Conservation (phyloP, 495 filamentous ascomycete species). For the Lasiosphaeria hispida region DNA sequence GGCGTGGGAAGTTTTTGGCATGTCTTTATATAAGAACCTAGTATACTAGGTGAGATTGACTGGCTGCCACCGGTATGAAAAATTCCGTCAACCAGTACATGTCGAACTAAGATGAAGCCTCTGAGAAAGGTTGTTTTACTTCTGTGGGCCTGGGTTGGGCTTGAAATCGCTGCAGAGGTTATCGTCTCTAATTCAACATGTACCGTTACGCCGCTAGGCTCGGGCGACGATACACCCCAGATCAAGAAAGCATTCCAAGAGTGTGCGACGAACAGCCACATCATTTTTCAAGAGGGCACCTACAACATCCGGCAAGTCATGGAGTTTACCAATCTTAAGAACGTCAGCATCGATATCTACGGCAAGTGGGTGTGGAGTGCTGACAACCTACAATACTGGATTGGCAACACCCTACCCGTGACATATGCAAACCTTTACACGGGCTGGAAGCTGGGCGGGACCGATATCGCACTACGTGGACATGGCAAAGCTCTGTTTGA, state of each 20-base stretch:
- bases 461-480: conserved; percentile 35
- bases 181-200: neutral
- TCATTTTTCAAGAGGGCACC: conserved; percentile 37
- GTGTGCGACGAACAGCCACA: conserved; percentile 34
- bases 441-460: conserved; percentile 41
- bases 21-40: too few relatives aligned
- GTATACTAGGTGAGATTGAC: too few relatives aligned
- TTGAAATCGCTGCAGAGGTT: neutral
- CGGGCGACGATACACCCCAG: conserved; percentile 40
- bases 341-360: conserved; percentile 42
- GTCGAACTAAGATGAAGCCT: neutral
- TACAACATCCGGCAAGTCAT: conserved; percentile 47
- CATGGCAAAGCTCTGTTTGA: conserved; percentile 42
- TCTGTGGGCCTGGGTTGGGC: neutral
- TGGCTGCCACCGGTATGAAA: too few relatives aligned
- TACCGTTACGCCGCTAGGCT: neutral
- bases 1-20: too few relatives aligned
- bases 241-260: conserved; percentile 42
- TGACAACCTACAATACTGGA: conserved; percentile 42
- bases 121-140: neutral
- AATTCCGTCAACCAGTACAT: too few relatives aligned
- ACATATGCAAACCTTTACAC: conserved; percentile 39
- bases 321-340: conserved; percentile 39
- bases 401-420: conserved; percentile 33
- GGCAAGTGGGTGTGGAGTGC: conserved; percentile 39